Evolutionary conservation across 163 green algal genomes (phyloP).

Genomic region (Picocystis sp.): DNA sequence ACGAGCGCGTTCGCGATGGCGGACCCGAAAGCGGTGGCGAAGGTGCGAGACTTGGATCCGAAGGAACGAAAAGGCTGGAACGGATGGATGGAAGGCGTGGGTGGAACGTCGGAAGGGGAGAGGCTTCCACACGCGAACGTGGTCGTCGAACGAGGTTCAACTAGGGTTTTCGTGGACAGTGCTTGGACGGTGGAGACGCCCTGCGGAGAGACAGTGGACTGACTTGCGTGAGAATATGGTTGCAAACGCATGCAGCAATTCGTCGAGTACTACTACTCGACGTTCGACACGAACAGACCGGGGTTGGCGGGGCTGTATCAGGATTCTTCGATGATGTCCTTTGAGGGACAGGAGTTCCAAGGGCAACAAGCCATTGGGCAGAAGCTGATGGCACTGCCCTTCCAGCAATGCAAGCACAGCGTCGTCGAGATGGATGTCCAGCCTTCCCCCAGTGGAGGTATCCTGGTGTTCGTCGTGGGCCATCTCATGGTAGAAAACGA

Average conservation of each 20-base stretch:
- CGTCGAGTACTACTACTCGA: conserved; percentile 69
- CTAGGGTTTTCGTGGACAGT: no score
- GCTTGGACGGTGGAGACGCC: no score
- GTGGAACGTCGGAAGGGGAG: no score
- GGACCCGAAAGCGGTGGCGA: no score
- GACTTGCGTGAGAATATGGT: no score
- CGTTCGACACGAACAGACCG: conserved; percentile 58
- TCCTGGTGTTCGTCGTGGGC: conserved; percentile 77
- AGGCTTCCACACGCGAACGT: no score
- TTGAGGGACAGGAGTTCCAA: conserved; percentile 65
- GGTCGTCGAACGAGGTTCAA: no score
- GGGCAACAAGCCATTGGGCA: conserved; percentile 45
- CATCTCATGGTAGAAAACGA: conserved; percentile 68
- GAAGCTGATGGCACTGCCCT: conserved; percentile 63
- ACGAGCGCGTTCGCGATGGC: no score
- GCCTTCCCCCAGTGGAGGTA: conserved; percentile 50
- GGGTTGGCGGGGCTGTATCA: conserved; percentile 53
- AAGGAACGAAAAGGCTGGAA: no score
- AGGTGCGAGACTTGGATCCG: no score
- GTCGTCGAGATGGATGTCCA: conserved; percentile 58
- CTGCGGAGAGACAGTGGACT: no score
- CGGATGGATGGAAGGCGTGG: no score
- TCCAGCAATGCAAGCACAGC: conserved; percentile 52
- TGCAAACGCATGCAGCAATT: conserved; percentile 46
- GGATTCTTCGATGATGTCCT: conserved; percentile 60